Conservation (phyloP, 768 basidiomycete genomes). For the Tephrocybe rancida region DNA sequence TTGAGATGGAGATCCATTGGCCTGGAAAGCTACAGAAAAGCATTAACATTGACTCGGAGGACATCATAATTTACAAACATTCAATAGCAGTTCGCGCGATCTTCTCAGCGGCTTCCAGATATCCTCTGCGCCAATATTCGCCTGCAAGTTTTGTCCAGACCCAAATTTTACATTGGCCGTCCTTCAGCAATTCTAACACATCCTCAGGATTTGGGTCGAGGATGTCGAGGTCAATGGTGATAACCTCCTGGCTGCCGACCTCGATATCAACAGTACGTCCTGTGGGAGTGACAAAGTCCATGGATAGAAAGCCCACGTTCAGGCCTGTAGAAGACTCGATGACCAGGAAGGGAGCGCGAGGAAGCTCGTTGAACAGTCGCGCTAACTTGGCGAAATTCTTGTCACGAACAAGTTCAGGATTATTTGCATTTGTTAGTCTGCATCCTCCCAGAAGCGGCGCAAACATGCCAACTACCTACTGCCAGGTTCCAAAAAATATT, state of each 20-base stretch:
- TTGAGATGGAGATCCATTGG: constrained; percentile 48
- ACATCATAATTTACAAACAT: constrained; percentile 37
- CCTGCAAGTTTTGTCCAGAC: constrained; percentile 85
- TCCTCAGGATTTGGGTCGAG: constrained; percentile 81
- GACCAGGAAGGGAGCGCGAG: background rate
- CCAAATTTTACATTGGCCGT: constrained; percentile 70
- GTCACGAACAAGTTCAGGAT: constrained; percentile 3
- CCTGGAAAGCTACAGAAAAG: constrained; percentile 46
- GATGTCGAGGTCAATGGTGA: constrained; percentile 87
- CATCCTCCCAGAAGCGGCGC: background rate
- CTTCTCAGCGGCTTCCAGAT: constrained; percentile 74
- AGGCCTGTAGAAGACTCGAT: background rate
- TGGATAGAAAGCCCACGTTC: constrained; percentile 9
- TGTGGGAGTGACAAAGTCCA: constrained; percentile 36
- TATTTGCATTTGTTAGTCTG: constrained; percentile 15
- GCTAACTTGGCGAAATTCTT: background rate
- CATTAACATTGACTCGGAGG: constrained; percentile 17
- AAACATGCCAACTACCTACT: too few relatives aligned
- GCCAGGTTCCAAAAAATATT: too few relatives aligned
- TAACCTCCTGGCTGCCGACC: constrained; percentile 80
- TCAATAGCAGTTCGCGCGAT: constrained; percentile 70
- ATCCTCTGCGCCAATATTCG: constrained; percentile 86
- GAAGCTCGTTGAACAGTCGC: background rate
- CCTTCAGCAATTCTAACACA: constrained; percentile 70
- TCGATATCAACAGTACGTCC: constrained; percentile 74